Base-by-base conservation (phyloP, 2,329 filamentous ascomycete species). In the Clarireedia homoeocarpa region DNA sequence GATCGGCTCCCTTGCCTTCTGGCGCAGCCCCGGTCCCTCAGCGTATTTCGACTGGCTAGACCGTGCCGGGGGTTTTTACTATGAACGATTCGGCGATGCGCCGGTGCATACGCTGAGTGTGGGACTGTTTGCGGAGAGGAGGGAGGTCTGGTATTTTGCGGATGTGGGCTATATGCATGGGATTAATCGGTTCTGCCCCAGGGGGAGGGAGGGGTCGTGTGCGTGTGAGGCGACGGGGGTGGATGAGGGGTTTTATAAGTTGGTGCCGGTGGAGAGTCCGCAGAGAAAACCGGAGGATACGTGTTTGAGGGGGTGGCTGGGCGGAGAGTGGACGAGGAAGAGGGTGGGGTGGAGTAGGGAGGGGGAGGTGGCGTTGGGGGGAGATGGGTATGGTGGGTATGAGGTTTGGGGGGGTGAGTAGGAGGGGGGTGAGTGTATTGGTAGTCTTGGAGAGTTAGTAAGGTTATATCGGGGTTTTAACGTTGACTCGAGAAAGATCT, bases 71-170 rank as follows among this genome's bases (percentile, higher is more conserved):
- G 94, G 94, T 55, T 97, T 97, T 81, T 96, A 95, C 78, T 96
- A 97, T 71, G 92, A 97, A 74, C 85, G 92, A 64, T 97, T 92
- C 89, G 92, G 92, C 51, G 92, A 97, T 72, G 92, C 94, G 6
- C 94, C 94, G 0, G 90, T 97, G 2, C 94, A 97, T 75, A 96
- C 91, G 15, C 95, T 97, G 60, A 92, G 88, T 6, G 92, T 94
- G 1, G 82, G 81, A 53, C 76, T 97, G 53, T 82, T 96, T 73
- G 77, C 97, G 58, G 84, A 87, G 70, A 96, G 95, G 77, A 86
- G 91, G 40, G 84, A 97, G 70, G 83, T 97, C 57, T 92, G 97
- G 74, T 97, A 96, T 77, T 99, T 96, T 77, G 88, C 96, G 72
- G 91, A 97, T 69, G 96, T 97, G 66, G 91, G 89, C 57, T 97